phyloP scores from a whole-genome alignment of 2,329 filamentous ascomycete species.

The Pseudogymnoascus sp. region DNA sequence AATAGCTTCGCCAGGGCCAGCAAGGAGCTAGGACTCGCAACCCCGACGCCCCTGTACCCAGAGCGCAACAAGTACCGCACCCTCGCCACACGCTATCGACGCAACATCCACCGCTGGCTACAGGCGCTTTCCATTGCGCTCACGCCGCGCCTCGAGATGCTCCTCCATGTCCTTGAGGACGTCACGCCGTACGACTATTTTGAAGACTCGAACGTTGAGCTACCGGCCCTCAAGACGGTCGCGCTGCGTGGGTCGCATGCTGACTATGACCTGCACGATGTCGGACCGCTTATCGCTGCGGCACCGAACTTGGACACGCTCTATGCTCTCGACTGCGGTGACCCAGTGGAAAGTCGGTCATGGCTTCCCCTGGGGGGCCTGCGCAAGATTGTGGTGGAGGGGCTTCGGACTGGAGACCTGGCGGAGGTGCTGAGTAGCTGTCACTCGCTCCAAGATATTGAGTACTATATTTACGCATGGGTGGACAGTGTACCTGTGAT shows the following conservation, averaged over 20 bases:
- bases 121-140: background rate
- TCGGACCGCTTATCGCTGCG: background rate
- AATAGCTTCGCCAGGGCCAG: background rate
- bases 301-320: background rate
- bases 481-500: background rate
- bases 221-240: background rate
- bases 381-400: background rate
- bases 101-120: background rate
- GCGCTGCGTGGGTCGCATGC: background rate
- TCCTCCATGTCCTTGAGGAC: background rate
- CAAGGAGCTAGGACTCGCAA: background rate
- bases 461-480: background rate
- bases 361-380: background rate
- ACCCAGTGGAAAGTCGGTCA: background rate
- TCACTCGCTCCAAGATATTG: background rate
- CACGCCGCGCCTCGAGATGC: background rate
- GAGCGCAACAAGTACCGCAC: background rate
- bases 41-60: background rate
- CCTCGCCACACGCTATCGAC: background rate
- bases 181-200: background rate
- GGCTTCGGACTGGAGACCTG: background rate
- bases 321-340: background rate
- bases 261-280: background rate
- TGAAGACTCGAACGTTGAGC: background rate
- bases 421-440: background rate